Conservation (phyloP, 2,329 filamentous ascomycete genomes). For the Diaporthe amygdali region DNA sequence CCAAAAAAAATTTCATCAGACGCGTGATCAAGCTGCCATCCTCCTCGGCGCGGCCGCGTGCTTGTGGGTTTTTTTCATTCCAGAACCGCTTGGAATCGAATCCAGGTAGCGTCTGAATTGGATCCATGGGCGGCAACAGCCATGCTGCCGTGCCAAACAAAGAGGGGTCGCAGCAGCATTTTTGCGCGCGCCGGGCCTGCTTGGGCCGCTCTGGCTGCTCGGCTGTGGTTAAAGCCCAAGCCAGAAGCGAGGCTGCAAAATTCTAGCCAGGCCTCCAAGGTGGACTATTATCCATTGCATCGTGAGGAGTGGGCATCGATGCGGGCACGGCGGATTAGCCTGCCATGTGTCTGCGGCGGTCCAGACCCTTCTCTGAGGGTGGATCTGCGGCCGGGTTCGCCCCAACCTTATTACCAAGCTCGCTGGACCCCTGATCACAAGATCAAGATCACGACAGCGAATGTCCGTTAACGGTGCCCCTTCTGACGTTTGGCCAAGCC, state of each 20-base stretch:
- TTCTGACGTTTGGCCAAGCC: not conserved
- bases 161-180: slow-evolving; percentile 3
- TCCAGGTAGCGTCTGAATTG: not conserved
- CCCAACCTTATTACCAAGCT: slow-evolving; percentile 13
- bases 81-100: not conserved
- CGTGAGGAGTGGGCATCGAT: not conserved
- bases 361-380: not conserved
- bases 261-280: not conserved
- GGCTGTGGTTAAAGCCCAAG: not conserved
- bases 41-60: not conserved
- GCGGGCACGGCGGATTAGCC: not conserved
- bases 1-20: not conserved
- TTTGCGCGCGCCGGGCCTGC: not conserved
- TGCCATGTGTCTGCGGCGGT: slow-evolving; percentile 6
- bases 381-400: slow-evolving; percentile 14
- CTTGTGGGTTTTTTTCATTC: not conserved
- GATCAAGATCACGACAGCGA: not conserved
- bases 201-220: not conserved
- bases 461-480: slow-evolving; percentile 9
- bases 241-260: not conserved
- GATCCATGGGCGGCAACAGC: not conserved
- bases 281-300: not conserved
- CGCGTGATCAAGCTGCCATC: not conserved
- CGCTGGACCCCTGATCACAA: not conserved
- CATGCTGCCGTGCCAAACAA: not conserved